Evolutionary conservation across 148 eudicot species (phyloP).

Genomic region (Drosera capensis): DNA sequence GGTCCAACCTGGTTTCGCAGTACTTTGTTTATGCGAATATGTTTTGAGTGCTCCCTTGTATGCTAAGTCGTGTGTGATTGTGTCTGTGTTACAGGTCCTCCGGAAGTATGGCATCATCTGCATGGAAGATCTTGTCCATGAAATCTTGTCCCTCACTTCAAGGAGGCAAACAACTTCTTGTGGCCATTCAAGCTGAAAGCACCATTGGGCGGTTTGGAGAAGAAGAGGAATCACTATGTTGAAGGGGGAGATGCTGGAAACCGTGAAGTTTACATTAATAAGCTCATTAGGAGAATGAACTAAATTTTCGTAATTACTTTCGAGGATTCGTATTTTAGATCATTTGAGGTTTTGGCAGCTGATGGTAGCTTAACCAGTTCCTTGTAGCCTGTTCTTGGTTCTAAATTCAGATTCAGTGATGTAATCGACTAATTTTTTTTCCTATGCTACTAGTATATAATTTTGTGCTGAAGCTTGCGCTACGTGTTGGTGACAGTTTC

Average conservation of each 20-base stretch:
- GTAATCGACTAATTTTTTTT: too few relatives aligned
- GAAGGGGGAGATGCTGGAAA: slow-evolving; percentile 11
- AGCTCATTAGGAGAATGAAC: slow-evolving; percentile 10
- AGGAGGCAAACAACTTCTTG: slow-evolving; percentile 11
- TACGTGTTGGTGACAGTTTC: too few relatives aligned
- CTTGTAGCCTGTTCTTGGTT: too few relatives aligned
- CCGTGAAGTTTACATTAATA: slow-evolving; percentile 7
- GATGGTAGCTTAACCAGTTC: too few relatives aligned
- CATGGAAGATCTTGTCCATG: slow-evolving; percentile 8
- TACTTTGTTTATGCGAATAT: background rate
- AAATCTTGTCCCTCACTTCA: slow-evolving; percentile 11
- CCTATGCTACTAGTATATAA: too few relatives aligned
- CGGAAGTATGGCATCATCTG: slow-evolving; percentile 9
- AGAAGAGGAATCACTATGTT: slow-evolving; percentile 10
- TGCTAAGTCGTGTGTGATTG: background rate
- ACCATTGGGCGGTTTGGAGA: slow-evolving; percentile 6
- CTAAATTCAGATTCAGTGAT: too few relatives aligned
- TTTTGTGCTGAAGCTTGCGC: too few relatives aligned
- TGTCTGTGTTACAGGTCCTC: background rate
- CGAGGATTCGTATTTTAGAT: too few relatives aligned
- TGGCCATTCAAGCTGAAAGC: slow-evolving; percentile 11
- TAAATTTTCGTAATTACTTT: background rate
- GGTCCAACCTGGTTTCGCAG: background rate
- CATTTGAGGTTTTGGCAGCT: too few relatives aligned
- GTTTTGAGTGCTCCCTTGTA: background rate